phyloP scores from a whole-genome alignment of 768 basidiomycete species.

The Mycena galericulata region DNA sequence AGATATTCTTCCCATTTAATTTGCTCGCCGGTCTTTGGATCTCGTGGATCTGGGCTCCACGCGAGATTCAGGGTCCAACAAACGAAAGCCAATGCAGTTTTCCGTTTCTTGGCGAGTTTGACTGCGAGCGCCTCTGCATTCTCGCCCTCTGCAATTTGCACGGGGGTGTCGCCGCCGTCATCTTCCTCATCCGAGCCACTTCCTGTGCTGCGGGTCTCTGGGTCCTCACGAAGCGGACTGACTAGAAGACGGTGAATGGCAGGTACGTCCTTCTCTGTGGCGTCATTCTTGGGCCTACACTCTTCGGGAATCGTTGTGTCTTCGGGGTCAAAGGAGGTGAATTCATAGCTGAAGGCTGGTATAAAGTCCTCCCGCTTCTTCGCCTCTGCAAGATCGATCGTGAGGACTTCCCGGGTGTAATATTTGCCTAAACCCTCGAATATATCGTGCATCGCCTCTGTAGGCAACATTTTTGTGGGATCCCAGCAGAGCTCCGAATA shows the following conservation, averaged over 20 bases:
- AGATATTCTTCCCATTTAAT: constrained; percentile 4
- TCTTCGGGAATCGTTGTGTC: background rate
- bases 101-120: background rate
- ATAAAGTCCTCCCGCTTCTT: background rate
- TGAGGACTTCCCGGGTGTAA: constrained; percentile 31
- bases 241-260: constrained; percentile 7
- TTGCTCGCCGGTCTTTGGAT: background rate
- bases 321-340: background rate
- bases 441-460: constrained; percentile 46
- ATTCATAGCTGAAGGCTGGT: background rate
- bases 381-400: constrained; percentile 18
- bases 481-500: constrained; percentile 39
- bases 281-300: background rate
- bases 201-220: background rate
- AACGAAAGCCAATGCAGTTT: background rate
- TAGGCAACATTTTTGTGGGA: constrained; percentile 36
- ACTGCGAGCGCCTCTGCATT: background rate
- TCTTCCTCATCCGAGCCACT: background rate
- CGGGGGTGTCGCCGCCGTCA: background rate
- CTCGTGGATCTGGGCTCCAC: background rate
- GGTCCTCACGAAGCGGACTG: background rate
- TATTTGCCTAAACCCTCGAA: constrained; percentile 35
- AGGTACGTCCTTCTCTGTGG: background rate
- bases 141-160: background rate
- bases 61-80: constrained; percentile 3